Percentiles rank a stretch among this genome's conserved stretches.
These are phyloP conservation scores for Butyriboletus regius DNA, from an alignment of 1,284 basidiomycete species.

Conservation along the genomic window DNA sequence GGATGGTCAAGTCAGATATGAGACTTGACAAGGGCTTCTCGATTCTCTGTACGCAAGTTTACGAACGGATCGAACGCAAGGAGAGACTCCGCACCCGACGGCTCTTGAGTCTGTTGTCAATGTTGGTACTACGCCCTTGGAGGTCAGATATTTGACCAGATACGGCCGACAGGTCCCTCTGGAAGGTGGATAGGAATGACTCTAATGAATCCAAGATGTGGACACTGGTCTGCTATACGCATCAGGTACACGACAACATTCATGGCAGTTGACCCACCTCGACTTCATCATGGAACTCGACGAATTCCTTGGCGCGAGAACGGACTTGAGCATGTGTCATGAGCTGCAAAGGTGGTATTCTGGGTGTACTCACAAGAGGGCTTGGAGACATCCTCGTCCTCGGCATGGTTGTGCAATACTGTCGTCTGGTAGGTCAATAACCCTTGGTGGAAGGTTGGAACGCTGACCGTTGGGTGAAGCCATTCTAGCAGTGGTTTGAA, in stretches of 20 bases:
- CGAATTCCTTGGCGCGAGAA: constrained; percentile 60
- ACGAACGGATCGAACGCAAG: constrained; percentile 2
- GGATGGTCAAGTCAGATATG: constrained; percentile 72
- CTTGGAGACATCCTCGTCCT: constrained; percentile 1
- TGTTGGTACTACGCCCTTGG: constrained; percentile 81
- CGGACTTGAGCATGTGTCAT: constrained; percentile 31
- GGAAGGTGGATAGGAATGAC: constrained; percentile 88
- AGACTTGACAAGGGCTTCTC: constrained; percentile 80
- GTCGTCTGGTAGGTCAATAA: not conserved
- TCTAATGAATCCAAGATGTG: constrained; percentile 78
- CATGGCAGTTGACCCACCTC: constrained; percentile 35
- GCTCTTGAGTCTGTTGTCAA: constrained; percentile 78
- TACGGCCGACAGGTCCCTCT: constrained; percentile 85
- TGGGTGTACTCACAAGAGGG: constrained; percentile 15
- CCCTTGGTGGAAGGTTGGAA: not conserved
- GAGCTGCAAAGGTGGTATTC: not conserved
- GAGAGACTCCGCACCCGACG: constrained; percentile 54
- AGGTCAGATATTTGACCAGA: constrained; percentile 93
- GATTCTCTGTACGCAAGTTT: constrained; percentile 55
- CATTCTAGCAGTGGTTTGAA: constrained; percentile 4
- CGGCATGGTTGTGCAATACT: constrained; percentile 6
- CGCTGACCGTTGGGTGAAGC: constrained; percentile 12
- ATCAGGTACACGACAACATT: constrained; percentile 3
- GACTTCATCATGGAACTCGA: constrained; percentile 79
- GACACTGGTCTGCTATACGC: constrained; percentile 55